Percentiles rank a stretch among this genome's conserved stretches.
Conservation (phyloP, 208 protist genomes). For the Porcisia hertigi region DNA sequence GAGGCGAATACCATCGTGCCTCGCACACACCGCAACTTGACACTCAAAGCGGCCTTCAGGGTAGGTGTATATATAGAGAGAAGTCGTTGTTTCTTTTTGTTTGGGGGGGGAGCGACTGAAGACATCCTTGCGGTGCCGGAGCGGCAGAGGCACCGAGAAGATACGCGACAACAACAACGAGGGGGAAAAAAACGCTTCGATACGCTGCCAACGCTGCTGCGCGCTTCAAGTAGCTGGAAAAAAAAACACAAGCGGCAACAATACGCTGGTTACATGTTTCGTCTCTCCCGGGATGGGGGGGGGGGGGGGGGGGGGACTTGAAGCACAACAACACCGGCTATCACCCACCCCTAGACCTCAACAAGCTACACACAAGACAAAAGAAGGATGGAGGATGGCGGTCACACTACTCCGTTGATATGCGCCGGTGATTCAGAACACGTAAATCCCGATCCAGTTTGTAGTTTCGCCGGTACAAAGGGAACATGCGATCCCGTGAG, state of each 20-base stretch:
- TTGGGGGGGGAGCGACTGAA: not conserved
- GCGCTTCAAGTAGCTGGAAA: not conserved
- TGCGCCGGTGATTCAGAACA: constrained; percentile 42
- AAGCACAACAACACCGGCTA: not conserved
- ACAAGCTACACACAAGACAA: not conserved
- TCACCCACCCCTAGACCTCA: not conserved
- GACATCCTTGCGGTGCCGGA: not conserved
- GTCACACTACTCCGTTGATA: constrained; percentile 64
- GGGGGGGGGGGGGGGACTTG: not conserved
- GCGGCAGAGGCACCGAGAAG: not conserved
- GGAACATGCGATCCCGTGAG: constrained; percentile 76
- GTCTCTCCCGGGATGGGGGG: not conserved
- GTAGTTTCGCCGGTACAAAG: constrained; percentile 68
- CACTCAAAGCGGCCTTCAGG: too few species aligned
- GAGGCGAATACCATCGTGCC: too few species aligned
- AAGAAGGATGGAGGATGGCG: not conserved
- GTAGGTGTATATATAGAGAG: not conserved
- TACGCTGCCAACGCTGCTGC: not conserved
- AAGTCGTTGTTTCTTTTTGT: not conserved
- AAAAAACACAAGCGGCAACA: not conserved
- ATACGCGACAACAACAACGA: not conserved
- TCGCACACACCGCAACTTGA: too few species aligned
- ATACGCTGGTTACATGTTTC: not conserved
- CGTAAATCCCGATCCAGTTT: constrained; percentile 61
- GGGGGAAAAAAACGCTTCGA: constrained; percentile 1